Evolutionary conservation across 805 yeast species (phyloP).

Genomic region (Candida chauliodis): DNA sequence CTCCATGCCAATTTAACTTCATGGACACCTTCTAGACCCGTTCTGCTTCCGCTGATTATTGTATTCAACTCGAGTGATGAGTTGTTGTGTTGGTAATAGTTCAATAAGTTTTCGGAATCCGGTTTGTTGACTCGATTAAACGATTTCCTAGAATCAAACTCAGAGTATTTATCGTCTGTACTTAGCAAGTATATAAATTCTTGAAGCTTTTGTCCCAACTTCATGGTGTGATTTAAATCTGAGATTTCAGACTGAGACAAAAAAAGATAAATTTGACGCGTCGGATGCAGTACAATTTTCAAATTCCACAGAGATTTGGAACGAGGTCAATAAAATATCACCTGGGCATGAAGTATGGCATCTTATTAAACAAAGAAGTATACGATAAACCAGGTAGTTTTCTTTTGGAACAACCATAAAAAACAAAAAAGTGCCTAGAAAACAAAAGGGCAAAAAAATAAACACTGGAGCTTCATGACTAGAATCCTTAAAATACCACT

Average conservation of each 20-base stretch:
- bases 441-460: constrained; percentile 14
- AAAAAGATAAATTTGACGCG: neutral
- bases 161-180: constrained; percentile 69
- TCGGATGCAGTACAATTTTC: neutral
- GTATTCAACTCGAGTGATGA: constrained; percentile 18
- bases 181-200: constrained; percentile 62
- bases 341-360: constrained; percentile 50
- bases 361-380: constrained; percentile 34
- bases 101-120: constrained; percentile 23
- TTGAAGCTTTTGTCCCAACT: constrained; percentile 39
- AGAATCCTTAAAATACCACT: constrained; percentile 23
- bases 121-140: constrained; percentile 43
- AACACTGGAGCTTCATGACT: constrained; percentile 42
- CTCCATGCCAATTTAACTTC: constrained; percentile 81
- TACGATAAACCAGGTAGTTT: constrained; percentile 46
- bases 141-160: constrained; percentile 50
- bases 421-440: constrained; percentile 20
- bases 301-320: neutral
- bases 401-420: constrained; percentile 33
- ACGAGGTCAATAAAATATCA: constrained; percentile 18
- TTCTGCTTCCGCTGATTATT: constrained; percentile 14
- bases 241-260: constrained; percentile 3
- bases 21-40: constrained; percentile 60
- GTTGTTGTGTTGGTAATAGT: constrained; percentile 27
- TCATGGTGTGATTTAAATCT: too few species aligned